Evolutionary conservation across 2,329 filamentous ascomycete species (phyloP).

Genomic region (Epichloe glyceriae): DNA sequence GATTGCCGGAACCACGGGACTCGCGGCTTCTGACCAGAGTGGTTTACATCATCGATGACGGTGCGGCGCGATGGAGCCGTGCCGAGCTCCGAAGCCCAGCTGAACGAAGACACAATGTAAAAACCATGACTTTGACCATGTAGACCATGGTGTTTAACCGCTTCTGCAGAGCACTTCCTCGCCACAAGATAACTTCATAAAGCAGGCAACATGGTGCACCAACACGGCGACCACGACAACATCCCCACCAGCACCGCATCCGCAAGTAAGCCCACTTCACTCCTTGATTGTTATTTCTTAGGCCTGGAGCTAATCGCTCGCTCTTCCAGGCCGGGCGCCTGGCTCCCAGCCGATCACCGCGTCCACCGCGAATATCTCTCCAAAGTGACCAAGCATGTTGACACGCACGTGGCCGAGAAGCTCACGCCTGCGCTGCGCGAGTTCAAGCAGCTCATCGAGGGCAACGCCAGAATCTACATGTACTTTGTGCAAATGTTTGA

Average conservation of each 20-base stretch:
- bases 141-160: no score
- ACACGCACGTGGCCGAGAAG: constrained; percentile 31
- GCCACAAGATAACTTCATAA: no score
- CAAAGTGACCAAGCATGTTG: constrained; percentile 40
- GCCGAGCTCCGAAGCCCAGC: neutral
- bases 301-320: no score
- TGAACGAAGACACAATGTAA: no score
- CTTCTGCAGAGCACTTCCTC: no score
- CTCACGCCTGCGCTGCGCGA: constrained; percentile 49
- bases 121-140: no score
- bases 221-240: constrained; percentile 36
- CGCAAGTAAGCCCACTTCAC: constrained; percentile 20
- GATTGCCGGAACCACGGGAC: no score
- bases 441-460: constrained; percentile 54
- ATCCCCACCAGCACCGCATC: constrained; percentile 33
- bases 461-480: constrained; percentile 50
- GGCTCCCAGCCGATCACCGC: constrained; percentile 51
- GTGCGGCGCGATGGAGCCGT: neutral
- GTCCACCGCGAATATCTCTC: constrained; percentile 51
- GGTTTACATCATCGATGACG: constrained; percentile 15
- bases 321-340: constrained; percentile 34
- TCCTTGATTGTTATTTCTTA: neutral
- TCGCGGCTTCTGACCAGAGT: neutral
- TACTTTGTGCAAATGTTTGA: constrained; percentile 56
- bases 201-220: constrained; percentile 30